Percentiles rank a stretch among this genome's conserved stretches.
phyloP scores from a whole-genome alignment of 768 basidiomycete species.

The Suillus spraguei region DNA sequence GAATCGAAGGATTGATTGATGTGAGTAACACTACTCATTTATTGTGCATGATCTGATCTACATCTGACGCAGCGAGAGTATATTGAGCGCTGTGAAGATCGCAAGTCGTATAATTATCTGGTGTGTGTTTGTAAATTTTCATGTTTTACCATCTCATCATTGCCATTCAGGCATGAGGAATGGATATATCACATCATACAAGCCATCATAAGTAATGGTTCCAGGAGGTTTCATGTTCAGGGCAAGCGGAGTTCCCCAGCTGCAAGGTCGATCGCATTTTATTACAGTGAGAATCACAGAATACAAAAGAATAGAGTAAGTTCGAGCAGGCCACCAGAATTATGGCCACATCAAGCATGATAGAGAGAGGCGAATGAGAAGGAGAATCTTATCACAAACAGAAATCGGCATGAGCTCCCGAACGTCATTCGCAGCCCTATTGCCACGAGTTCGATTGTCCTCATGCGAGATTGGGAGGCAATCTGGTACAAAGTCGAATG shows the following conservation, averaged over 20 bases:
- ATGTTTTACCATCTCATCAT: not conserved
- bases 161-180: constrained; percentile 26
- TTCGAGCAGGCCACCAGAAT: too few relatives aligned
- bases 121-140: constrained; percentile 29
- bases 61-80: constrained; percentile 75
- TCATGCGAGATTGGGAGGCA: not conserved
- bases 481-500: too few relatives aligned
- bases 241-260: too few relatives aligned
- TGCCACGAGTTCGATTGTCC: not conserved
- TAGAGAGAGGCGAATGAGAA: too few relatives aligned
- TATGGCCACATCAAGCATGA: too few relatives aligned
- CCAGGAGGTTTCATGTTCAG: too few relatives aligned
- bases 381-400: too few relatives aligned
- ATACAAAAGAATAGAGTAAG: too few relatives aligned
- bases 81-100: constrained; percentile 85
- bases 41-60: constrained; percentile 2
- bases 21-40: constrained; percentile 43
- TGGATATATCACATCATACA: not conserved
- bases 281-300: too few relatives aligned
- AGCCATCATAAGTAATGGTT: not conserved
- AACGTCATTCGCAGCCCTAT: not conserved
- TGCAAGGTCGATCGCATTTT: too few relatives aligned
- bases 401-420: not conserved
- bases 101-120: constrained; percentile 87
- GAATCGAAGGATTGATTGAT: constrained; percentile 93